These are phyloP conservation scores for Ceratocystis smalleyi DNA, from an alignment of 2,329 filamentous ascomycete genomes.

Conservation along the genomic window DNA sequence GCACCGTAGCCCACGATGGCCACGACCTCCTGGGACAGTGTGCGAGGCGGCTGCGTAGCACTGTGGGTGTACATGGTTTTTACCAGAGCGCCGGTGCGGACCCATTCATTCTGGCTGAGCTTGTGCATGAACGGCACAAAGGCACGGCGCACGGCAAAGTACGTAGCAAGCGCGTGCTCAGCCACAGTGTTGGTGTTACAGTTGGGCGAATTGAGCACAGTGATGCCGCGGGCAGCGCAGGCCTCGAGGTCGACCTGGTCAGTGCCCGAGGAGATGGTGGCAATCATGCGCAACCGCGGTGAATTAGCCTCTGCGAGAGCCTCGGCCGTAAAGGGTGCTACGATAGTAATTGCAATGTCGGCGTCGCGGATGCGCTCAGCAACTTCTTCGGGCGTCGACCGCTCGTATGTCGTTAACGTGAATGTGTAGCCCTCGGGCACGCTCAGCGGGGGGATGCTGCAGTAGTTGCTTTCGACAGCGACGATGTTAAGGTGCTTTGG, in stretches of 20 bases:
- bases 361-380: slow-evolving; percentile 19
- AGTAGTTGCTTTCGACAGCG: slow-evolving; percentile 13
- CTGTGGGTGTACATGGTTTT: background rate
- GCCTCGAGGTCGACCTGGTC: slow-evolving; percentile 66
- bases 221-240: slow-evolving; percentile 57
- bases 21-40: slow-evolving; percentile 7
- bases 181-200: slow-evolving; percentile 71
- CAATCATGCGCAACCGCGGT: slow-evolving; percentile 19
- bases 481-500: slow-evolving; percentile 15
- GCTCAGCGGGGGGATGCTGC: slow-evolving; percentile 11
- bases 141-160: slow-evolving; percentile 39
- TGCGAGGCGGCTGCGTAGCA: background rate
- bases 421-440: slow-evolving; percentile 13
- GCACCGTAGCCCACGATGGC: slow-evolving; percentile 11
- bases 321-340: slow-evolving; percentile 18
- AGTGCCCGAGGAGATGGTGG: slow-evolving; percentile 43
- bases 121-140: slow-evolving; percentile 5
- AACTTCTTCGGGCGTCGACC: background rate
- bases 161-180: slow-evolving; percentile 59
- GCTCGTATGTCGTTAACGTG: slow-evolving; percentile 9
- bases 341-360: slow-evolving; percentile 21
- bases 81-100: slow-evolving; percentile 3
- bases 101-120: background rate
- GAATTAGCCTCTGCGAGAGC: slow-evolving; percentile 15
- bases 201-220: slow-evolving; percentile 64